Percentiles rank a stretch among this genome's conserved stretches.
Conservation (phyloP, 495 filamentous ascomycete genomes). For the Penicillium robsamsonii region DNA sequence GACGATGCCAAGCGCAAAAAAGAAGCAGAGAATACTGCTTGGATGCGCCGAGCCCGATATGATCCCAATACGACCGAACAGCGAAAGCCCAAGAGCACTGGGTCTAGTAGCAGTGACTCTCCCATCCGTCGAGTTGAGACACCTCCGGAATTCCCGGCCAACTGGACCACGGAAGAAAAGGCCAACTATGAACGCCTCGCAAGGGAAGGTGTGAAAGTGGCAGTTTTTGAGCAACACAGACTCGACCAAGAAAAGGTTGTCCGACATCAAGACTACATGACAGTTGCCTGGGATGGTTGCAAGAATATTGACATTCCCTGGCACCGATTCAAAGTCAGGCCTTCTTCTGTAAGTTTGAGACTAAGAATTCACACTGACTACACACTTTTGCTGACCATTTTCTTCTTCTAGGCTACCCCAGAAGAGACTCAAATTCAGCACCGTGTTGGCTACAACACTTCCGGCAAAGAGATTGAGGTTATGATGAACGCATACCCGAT, state of each 20-base stretch:
- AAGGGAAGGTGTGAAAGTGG: not conserved
- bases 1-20: not conserved
- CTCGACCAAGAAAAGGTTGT: not conserved
- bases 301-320: conserved; percentile 13
- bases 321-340: conserved; percentile 2
- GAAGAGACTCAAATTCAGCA: not conserved
- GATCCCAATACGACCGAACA: not conserved
- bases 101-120: not conserved
- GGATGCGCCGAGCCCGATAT: conserved; percentile 1
- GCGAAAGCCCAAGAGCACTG: not conserved
- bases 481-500: conserved; percentile 74
- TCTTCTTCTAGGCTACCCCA: not conserved
- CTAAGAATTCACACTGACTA: conserved; percentile 13
- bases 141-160: not conserved
- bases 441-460: conserved; percentile 47
- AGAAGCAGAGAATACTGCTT: not conserved
- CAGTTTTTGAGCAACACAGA: not conserved
- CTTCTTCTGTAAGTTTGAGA: conserved; percentile 25
- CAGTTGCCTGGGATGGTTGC: conserved; percentile 5
- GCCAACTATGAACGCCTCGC: not conserved
- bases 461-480: conserved; percentile 58
- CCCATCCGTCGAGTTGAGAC: conserved; percentile 4
- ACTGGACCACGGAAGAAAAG: conserved; percentile 6
- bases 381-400: not conserved
- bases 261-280: not conserved